Conservation (phyloP, 2,329 filamentous ascomycete species). For the Penicillium crustosum region DNA sequence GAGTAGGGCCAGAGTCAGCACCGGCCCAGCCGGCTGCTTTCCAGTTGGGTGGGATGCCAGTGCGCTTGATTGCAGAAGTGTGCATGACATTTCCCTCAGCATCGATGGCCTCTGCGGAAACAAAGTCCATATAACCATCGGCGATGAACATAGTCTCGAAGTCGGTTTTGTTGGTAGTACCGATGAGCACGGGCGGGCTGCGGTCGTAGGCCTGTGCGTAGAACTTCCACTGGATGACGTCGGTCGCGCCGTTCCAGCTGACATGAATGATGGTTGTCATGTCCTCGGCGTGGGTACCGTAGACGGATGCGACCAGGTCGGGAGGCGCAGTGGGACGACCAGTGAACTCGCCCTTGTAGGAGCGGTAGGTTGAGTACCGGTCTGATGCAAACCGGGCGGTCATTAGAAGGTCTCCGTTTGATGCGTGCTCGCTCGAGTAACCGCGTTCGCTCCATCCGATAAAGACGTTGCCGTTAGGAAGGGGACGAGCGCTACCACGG, state of each 20-base stretch:
- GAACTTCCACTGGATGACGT: slow-evolving; percentile 37
- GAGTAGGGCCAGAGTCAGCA: slow-evolving; percentile 19
- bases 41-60: slow-evolving; percentile 31
- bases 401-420: slow-evolving; percentile 38
- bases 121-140: slow-evolving; percentile 32
- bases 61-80: slow-evolving; percentile 28
- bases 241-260: slow-evolving; percentile 38
- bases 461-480: slow-evolving; percentile 41
- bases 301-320: slow-evolving; percentile 34
- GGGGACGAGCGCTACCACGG: slow-evolving; percentile 37
- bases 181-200: slow-evolving; percentile 21
- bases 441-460: slow-evolving; percentile 40
- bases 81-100: slow-evolving; percentile 20
- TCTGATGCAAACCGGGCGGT: slow-evolving; percentile 37
- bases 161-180: slow-evolving; percentile 30
- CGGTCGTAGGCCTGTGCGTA: slow-evolving; percentile 24
- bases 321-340: slow-evolving; percentile 37
- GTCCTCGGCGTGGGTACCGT: slow-evolving; percentile 25
- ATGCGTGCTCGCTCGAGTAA: slow-evolving; percentile 38
- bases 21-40: slow-evolving; percentile 32
- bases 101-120: slow-evolving; percentile 27
- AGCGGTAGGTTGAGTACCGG: slow-evolving; percentile 42
- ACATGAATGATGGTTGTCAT: slow-evolving; percentile 25
- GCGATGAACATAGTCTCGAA: slow-evolving; percentile 38
- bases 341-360: slow-evolving; percentile 41